Base-by-base conservation (phyloP, 768 basidiomycete genomes). In the Boletellus sp. region DNA sequence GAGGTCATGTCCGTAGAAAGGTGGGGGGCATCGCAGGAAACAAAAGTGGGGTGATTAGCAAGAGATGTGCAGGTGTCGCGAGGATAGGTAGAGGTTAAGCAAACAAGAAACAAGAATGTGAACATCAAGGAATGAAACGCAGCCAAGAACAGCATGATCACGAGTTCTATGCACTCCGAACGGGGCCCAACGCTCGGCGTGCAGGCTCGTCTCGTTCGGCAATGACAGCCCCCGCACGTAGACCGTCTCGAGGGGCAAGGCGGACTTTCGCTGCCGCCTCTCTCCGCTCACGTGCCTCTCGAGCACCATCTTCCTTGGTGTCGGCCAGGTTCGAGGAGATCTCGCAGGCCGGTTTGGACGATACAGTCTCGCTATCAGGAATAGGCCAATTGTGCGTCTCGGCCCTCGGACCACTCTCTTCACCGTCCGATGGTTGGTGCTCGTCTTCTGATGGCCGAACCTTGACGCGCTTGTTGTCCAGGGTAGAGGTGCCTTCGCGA, bases 161-260 rank as follows among this genome's bases (percentile, higher is more conserved):
- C 22, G 8, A 39, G 12, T 32, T n/a, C 32, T 57, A 64, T 38
- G 54, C 41, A 16, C 58, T 58, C 32, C 63, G 60, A 24, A 39
- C 36, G 20, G 66, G 68, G 6, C 66, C 68, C 53, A 68, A 54
- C n/a, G 66, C 66, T 16, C 66, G 48, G 24, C 66, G 62, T 15
- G 51, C 55, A 22, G 66, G 68, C 32, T 64, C 61, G 26, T 68
- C 68, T 36, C 59, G 58, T 28, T 70, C 66, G 0, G 54, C 12
- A 24, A 57, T 43, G 26, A 68, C 40, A 17, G 66, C 68, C 4
- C 66, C 66, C 1, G 68, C 63, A 2, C 66, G 68, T 1, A 68
- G 58, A 16, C 68, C 68, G 20, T 68, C 59, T 33, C 39, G 58
- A 31, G 52, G 28, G 20, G 53, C 66, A 3, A 68, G 39, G 10